Evolutionary conservation across 2,329 filamentous ascomycete species (phyloP).

Genomic region (Trichoderma asperellum): DNA sequence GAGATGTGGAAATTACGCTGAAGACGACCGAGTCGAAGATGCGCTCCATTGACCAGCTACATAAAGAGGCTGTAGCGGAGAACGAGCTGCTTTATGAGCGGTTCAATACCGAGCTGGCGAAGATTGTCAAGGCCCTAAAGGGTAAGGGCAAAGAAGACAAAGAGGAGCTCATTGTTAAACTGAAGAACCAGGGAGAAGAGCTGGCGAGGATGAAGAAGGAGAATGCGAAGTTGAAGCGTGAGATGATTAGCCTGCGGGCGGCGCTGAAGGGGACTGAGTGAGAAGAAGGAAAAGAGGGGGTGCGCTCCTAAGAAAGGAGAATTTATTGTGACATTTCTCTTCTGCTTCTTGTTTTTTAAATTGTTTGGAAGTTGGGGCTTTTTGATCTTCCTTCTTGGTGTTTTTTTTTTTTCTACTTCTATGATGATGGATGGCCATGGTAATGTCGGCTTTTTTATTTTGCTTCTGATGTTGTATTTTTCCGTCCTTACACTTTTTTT

Average conservation of each 20-base stretch:
- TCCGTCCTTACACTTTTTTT: background rate
- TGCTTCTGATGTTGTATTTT: background rate
- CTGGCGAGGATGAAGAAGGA: constrained; percentile 78
- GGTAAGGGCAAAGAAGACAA: constrained; percentile 75
- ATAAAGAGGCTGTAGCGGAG: constrained; percentile 84
- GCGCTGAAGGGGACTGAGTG: constrained; percentile 53
- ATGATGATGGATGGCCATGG: constrained; percentile 20
- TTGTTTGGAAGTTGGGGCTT: background rate
- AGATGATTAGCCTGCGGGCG: constrained; percentile 72
- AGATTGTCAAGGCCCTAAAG: constrained; percentile 76
- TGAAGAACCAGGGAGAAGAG: constrained; percentile 79
- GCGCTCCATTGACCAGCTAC: constrained; percentile 83
- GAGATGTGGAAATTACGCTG: constrained; percentile 72
- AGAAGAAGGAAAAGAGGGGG: constrained; percentile 25
- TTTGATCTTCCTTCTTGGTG: background rate
- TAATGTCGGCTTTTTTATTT: constrained; percentile 6
- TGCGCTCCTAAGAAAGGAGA: constrained; percentile 33
- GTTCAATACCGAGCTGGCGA: constrained; percentile 88
- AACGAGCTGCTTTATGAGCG: constrained; percentile 91
- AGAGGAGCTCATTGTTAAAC: constrained; percentile 71
- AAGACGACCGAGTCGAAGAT: constrained; percentile 76
- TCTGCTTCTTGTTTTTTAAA: background rate
- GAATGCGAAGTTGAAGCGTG: constrained; percentile 79
- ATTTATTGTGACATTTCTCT: background rate
- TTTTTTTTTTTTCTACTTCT: background rate